phyloP scores from a whole-genome alignment of 371 early-diverging fungal genomes.

The Zychaea mexicana region DNA sequence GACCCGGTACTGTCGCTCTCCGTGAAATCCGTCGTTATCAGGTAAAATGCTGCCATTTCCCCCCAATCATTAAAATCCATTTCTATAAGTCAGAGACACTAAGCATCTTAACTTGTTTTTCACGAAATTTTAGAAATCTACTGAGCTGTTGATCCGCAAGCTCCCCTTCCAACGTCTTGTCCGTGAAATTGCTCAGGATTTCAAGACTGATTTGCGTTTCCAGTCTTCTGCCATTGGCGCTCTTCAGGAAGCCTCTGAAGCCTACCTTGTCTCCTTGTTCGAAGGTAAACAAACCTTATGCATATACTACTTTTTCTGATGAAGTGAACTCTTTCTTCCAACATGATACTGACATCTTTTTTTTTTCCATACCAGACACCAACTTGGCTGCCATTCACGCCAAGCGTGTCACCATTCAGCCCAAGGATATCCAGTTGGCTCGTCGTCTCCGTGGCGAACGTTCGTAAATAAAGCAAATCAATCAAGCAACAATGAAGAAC shows the following conservation, averaged over 20 bases:
- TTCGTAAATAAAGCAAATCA: neutral
- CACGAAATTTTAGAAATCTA: no score
- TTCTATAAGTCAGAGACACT: no score
- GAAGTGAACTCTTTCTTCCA: neutral
- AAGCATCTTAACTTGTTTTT: no score
- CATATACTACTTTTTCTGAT: neutral
- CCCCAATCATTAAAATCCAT: no score
- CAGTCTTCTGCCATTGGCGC: conserved; percentile 98
- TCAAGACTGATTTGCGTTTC: conserved; percentile 98
- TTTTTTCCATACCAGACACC: conserved; percentile 65
- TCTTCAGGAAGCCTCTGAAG: conserved; percentile 99
- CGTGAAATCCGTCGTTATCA: conserved; percentile 98
- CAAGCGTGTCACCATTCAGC: conserved; percentile 99
- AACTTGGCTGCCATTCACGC: conserved; percentile 99
- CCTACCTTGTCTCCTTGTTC: conserved; percentile 94
- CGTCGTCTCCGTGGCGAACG: conserved; percentile 3
- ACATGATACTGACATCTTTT: neutral
- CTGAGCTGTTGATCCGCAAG: conserved; percentile 97
- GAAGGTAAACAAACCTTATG: conserved; percentile 47
- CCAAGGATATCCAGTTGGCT: conserved; percentile 52
- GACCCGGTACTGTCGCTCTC: conserved; percentile 90
- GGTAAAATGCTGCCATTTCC: no score
- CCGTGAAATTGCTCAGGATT: conserved; percentile 95
- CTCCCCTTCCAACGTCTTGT: conserved; percentile 99
- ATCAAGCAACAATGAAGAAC: no score